Conservation (phyloP, 176 grass and related monocot genomes). For the Aechmea fasciata region DNA sequence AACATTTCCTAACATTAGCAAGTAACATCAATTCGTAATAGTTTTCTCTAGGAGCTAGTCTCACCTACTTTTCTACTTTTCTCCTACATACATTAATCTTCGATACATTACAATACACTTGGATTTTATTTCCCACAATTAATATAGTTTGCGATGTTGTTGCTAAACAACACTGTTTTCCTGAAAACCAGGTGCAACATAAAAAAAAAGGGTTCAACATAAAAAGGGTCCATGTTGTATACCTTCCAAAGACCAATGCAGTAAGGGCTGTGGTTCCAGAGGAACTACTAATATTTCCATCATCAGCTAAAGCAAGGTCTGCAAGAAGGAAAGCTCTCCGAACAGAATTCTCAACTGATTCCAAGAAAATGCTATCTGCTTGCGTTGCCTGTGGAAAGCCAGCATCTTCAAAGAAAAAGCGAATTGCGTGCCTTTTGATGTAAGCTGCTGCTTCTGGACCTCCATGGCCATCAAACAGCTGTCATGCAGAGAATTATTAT, state of each 20-base stretch:
- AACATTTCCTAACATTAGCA: too few species aligned
- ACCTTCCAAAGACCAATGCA: slow-evolving; percentile 73
- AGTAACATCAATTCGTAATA: too few species aligned
- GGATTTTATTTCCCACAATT: too few species aligned
- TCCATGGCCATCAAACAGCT: slow-evolving; percentile 96
- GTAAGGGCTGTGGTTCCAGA: slow-evolving; percentile 80
- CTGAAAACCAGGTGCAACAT: too few species aligned
- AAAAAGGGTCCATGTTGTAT: not conserved
- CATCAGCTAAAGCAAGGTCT: slow-evolving; percentile 56
- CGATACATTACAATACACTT: too few species aligned
- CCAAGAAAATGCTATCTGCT: slow-evolving; percentile 36
- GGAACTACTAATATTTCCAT: slow-evolving; percentile 47
- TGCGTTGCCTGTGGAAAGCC: slow-evolving; percentile 45
- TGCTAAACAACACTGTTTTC: too few species aligned
- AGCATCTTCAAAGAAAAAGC: slow-evolving; percentile 59
- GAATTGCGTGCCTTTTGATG: slow-evolving; percentile 69
- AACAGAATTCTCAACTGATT: slow-evolving; percentile 45
- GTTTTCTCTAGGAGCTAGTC: too few species aligned
- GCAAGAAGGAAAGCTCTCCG: slow-evolving; percentile 48
- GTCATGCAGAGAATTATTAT: not conserved
- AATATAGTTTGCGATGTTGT: too few species aligned
- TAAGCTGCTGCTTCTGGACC: slow-evolving; percentile 74
- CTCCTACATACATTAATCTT: too few species aligned
- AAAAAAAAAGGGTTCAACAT: too few species aligned
- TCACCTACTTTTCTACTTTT: too few species aligned